Percentiles rank a stretch among this genome's conserved stretches.
phyloP scores from a whole-genome alignment of 495 filamentous ascomycete species.

The Aspergillus olivimuriae region DNA sequence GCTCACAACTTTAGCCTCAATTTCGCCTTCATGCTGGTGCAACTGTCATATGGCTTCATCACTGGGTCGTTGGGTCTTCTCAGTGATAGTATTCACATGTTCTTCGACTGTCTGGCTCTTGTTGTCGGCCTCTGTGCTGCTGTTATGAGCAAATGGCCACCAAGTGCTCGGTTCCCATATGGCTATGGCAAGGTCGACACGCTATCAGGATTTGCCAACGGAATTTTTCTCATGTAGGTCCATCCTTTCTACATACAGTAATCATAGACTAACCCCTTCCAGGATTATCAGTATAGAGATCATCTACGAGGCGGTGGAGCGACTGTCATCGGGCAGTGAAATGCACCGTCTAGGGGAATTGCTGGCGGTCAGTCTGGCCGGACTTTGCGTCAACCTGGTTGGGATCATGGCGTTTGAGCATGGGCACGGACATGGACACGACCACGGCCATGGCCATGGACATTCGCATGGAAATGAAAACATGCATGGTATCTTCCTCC shows the following conservation, averaged over 20 bases:
- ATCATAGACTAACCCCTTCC: conserved; percentile 21
- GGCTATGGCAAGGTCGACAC: conserved; percentile 97
- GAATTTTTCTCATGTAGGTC: conserved; percentile 84
- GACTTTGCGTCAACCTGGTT: conserved; percentile 82
- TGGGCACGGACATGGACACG: conserved; percentile 51
- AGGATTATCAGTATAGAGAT: conserved; percentile 95
- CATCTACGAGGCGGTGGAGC: conserved; percentile 87
- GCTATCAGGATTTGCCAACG: conserved; percentile 92
- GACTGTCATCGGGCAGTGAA: conserved; percentile 71
- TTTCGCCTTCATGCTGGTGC: conserved; percentile 89
- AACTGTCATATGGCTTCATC: conserved; percentile 86
- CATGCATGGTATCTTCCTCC: conserved; percentile 98
- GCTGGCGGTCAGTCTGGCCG: conserved; percentile 76
- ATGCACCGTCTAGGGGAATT: conserved; percentile 82
- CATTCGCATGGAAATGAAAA: conserved; percentile 84
- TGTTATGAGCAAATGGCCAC: conserved; percentile 95
- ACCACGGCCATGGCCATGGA: conserved; percentile 62
- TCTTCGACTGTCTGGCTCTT: conserved; percentile 94
- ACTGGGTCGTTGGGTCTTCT: conserved; percentile 91
- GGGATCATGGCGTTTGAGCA: conserved; percentile 85
- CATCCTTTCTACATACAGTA: not conserved
- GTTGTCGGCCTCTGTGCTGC: conserved; percentile 90
- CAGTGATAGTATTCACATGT: conserved; percentile 98
- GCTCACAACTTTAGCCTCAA: conserved; percentile 60
- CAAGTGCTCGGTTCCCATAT: conserved; percentile 81